Conservation (phyloP, 1,284 basidiomycete species). For the Lignosus rhinocerotis region DNA sequence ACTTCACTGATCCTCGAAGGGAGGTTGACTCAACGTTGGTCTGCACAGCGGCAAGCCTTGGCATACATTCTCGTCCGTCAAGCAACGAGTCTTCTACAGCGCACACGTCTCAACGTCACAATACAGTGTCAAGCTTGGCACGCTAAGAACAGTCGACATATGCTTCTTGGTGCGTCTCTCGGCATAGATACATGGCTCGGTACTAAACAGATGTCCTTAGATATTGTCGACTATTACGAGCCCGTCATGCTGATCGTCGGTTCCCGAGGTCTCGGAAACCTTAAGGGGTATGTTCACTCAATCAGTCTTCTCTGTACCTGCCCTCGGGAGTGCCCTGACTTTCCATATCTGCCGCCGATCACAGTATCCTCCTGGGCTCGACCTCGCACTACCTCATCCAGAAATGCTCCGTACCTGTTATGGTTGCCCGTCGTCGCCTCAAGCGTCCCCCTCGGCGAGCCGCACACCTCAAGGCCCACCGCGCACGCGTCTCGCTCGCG, state of each 20-base stretch:
- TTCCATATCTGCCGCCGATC: neutral
- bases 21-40: neutral
- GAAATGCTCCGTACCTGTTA: conserved; percentile 71
- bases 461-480: conserved; percentile 42
- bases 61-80: conserved; percentile 88
- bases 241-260: conserved; percentile 96
- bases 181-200: neutral
- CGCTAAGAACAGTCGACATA: conserved; percentile 91
- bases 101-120: conserved; percentile 84
- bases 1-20: neutral
- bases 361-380: conserved; percentile 91
- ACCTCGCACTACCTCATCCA: conserved; percentile 97
- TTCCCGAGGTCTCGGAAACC: conserved; percentile 84
- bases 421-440: conserved; percentile 64
- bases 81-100: conserved; percentile 86
- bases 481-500: conserved; percentile 78
- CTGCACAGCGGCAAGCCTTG: conserved; percentile 78
- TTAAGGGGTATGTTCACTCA: conserved; percentile 73
- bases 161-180: conserved; percentile 71
- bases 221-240: conserved; percentile 88
- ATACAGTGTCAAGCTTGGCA: conserved; percentile 95
- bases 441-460: conserved; percentile 45
- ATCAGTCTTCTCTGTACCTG: conserved; percentile 2
- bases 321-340: neutral
- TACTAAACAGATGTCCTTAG: conserved; percentile 36